Conservation (phyloP, 768 basidiomycete genomes). For the Podaxis pistillaris region DNA sequence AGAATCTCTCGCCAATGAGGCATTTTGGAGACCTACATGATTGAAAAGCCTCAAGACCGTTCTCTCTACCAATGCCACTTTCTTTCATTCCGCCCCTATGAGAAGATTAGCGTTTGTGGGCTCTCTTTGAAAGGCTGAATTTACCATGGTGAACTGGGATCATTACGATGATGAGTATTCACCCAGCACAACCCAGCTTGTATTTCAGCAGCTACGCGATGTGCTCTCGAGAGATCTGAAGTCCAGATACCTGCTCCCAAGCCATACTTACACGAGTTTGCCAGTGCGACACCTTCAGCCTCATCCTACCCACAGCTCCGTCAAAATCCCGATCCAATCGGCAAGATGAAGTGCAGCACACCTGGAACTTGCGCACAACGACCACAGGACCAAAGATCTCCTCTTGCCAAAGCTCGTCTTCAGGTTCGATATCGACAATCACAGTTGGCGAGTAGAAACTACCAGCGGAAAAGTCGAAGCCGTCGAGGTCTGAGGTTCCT, state of each 20-base stretch:
- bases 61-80: conserved; percentile 85
- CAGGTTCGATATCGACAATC: conserved; percentile 51
- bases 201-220: conserved; percentile 67
- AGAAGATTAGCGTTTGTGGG: not conserved
- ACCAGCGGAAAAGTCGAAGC: conserved; percentile 67
- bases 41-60: conserved; percentile 78
- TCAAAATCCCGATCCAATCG: not conserved
- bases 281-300: conserved; percentile 61
- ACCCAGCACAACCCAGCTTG: conserved; percentile 84
- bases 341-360: not conserved
- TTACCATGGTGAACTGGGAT: conserved; percentile 86
- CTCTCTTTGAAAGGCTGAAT: conserved; percentile 15
- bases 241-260: conserved; percentile 85
- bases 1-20: not conserved
- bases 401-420: conserved; percentile 75
- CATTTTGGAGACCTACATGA: conserved; percentile 52
- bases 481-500: conserved; percentile 63
- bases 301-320: conserved; percentile 43
- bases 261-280: conserved; percentile 78
- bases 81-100: conserved; percentile 87
- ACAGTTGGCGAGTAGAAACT: conserved; percentile 83
- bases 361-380: conserved; percentile 48
- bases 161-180: conserved; percentile 87
- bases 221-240: conserved; percentile 67
- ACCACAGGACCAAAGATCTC: conserved; percentile 89